Conservation (phyloP, 139 green algal species). For the Coccomyxa sp. region DNA sequence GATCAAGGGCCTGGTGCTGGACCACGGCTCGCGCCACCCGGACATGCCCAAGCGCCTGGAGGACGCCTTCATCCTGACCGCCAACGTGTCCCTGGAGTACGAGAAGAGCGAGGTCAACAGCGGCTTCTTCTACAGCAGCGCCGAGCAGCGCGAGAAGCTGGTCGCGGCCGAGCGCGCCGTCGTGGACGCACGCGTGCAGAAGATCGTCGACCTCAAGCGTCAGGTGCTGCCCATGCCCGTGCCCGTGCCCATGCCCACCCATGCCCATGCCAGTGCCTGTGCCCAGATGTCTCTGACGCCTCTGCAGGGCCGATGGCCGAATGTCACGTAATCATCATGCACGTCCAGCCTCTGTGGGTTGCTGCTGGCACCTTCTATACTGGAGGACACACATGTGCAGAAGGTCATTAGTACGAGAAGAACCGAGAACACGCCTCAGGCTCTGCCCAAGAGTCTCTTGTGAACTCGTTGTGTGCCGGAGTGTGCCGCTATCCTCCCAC, state of each 20-base stretch:
- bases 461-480: background rate
- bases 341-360: too few relatives aligned
- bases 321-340: too few relatives aligned
- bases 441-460: too few relatives aligned
- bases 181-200: slow-evolving; percentile 88
- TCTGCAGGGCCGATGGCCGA: too few relatives aligned
- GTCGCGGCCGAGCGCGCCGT: slow-evolving; percentile 90
- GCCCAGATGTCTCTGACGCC: too few relatives aligned
- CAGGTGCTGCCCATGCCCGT: slow-evolving; percentile 72
- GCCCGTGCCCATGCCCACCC: too few relatives aligned
- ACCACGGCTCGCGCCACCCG: slow-evolving; percentile 94
- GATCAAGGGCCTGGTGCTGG: slow-evolving; percentile 91
- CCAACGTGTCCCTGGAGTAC: slow-evolving; percentile 98
- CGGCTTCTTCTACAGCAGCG: slow-evolving; percentile 96
- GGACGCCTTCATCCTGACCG: slow-evolving; percentile 89
- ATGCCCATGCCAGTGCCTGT: too few relatives aligned
- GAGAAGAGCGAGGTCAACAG: slow-evolving; percentile 88
- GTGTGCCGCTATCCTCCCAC: background rate
- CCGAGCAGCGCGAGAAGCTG: slow-evolving; percentile 96
- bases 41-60: slow-evolving; percentile 97
- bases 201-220: slow-evolving; percentile 94
- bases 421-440: too few relatives aligned
- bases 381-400: too few relatives aligned
- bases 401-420: too few relatives aligned
- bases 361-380: too few relatives aligned